These are phyloP conservation scores for Eryngium alpinum DNA, from an alignment of 140 eudicot species.

Conservation along the genomic window DNA sequence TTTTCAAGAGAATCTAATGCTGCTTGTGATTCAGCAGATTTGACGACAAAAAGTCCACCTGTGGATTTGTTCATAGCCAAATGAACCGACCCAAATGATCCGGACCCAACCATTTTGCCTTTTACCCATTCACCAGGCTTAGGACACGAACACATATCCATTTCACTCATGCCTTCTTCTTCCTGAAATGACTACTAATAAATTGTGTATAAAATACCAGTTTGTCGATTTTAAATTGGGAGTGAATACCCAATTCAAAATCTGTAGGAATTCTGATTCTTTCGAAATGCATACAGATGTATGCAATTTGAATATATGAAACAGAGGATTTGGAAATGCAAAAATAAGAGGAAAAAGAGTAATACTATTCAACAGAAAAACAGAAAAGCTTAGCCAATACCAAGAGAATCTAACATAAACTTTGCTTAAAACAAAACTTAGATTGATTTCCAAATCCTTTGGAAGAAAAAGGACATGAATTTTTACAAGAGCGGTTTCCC, in stretches of 20 bases:
- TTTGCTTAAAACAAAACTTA: conserved; percentile 14
- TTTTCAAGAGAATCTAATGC: conserved; percentile 44
- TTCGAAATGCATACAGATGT: conserved; percentile 9
- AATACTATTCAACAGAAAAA: background rate
- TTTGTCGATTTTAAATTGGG: conserved; percentile 11
- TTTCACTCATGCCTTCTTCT: conserved; percentile 25
- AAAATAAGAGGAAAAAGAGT: conserved; percentile 14
- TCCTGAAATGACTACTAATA: background rate
- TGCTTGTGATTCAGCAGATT: conserved; percentile 50
- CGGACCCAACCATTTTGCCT: conserved; percentile 66
- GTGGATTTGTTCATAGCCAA: conserved; percentile 63
- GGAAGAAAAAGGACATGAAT: background rate
- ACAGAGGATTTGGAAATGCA: conserved; percentile 18
- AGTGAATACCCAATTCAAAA: background rate
- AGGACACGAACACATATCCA: conserved; percentile 18
- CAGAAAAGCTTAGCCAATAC: background rate
- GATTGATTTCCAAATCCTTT: conserved; percentile 3
- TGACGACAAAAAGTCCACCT: conserved; percentile 62
- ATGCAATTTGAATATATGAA: background rate
- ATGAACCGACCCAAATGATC: conserved; percentile 60
- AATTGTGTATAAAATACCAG: background rate
- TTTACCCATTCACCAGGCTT: conserved; percentile 54
- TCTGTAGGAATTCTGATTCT: background rate
- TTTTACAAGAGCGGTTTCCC: conserved; percentile 50
- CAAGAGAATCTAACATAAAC: conserved; percentile 7